Base-by-base conservation (phyloP, 371 early-diverging fungal species). In the Mucor plumbeus region DNA sequence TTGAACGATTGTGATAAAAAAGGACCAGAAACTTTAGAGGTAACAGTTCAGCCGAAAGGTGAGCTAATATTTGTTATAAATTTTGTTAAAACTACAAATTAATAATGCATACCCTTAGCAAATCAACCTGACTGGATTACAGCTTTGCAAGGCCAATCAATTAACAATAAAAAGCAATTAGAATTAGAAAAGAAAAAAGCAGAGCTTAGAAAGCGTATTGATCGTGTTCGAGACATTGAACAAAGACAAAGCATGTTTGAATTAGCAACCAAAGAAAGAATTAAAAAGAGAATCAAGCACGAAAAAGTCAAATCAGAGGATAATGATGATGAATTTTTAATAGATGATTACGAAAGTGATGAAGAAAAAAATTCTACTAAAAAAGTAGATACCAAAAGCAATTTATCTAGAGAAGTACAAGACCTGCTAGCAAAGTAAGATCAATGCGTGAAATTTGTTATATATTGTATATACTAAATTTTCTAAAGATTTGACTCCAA, bases 321-420 rank as follows among this genome's bases (percentile, higher is more conserved):
- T 33, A 39, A 50, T 4, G 87, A 90, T 11, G 77, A 77, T 0
- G 88, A 86, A 21, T 90, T 85, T 63, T 41, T 91, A 7, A 64
- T 91, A 4, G 90, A 85, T 19, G 88, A 91, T 19, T 92, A 92
- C 69, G 74, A 83, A 17, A 89, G 91, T 59, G 90, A 89, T 47
- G 80, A 80, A 5, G 84, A 87, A 13, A 44, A 74, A n/a, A 55
- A 59, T 5, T 19, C 31, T 19, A 66, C 35, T 4, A 59, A 53
- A 66, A 43, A 9, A 35, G 17, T 13, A 15, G 59, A 58, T 53
- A 36, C 21, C 31, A 54, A 61, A 17, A 59, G 67, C 17, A 83
- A 83, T 59, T 61, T 85, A 4, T 86, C 89, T 10, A 85, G 78
- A 50, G 83, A 87, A 68, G 90, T 89, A 0, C 69, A 79, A 53